Base-by-base conservation (phyloP, 148 eudicot genomes). In the Linanthus parryae region DNA sequence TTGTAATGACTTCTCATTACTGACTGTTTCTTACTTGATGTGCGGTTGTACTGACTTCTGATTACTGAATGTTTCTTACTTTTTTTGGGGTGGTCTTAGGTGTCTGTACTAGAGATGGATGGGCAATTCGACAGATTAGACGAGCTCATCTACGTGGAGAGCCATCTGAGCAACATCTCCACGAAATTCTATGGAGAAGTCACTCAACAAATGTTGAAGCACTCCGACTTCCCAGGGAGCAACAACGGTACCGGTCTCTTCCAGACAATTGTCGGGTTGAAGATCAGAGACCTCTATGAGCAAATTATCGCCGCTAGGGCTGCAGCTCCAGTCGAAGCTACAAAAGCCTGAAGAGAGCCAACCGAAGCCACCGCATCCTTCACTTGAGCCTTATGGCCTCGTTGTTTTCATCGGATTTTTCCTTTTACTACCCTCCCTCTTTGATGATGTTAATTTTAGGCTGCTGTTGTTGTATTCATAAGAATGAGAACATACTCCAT, bases 151-250 rank as follows among this genome's bases (percentile, higher is more conserved):
- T 94, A 94, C 9, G 96, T 94, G 0, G 99, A 94, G 57, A 88
- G 96, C 80, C 99, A 94, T 52, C 68, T 94, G 63, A 94, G 99
- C 82, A 94, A 84, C 78, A 50, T 92, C 44, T 92, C 99, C 28
- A 82, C 83, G 54, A 92, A 92, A 64, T 92, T 92, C 69, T 92
- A 92, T 24, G 99, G 99, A n/a, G 99, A 94, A 71, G 84, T 92
- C 34, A 92, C 99, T 2, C 99, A 92, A 58, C 99, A 92, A 55
- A 88, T 92, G 96, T 52, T 92, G 75, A 92, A 84, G 82, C 99
- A 84, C 55, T 53, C 87, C 7, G 99, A 92, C 34, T 92, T 92
- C 65, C 99, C 99, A 0, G 99, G 99, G 28, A 92, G 99, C 60
- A 92, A 75, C 85, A 92, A 92, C 53, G 99, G 99, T 21, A 88